phyloP scores from a whole-genome alignment of 176 grass and related monocot genomes.

The Oryza longistaminata region DNA sequence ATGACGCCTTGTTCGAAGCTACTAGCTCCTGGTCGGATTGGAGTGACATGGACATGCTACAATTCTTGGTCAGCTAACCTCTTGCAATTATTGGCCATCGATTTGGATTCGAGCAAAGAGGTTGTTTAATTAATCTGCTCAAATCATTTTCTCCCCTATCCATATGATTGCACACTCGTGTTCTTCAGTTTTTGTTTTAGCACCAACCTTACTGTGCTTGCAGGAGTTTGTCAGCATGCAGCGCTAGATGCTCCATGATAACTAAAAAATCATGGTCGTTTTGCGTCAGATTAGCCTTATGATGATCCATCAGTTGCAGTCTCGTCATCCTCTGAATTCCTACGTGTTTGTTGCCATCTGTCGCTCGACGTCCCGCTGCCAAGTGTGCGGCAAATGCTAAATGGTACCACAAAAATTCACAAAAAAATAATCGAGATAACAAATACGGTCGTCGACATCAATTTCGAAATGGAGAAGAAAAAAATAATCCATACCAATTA shows the following conservation, averaged over 20 bases:
- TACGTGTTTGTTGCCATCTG: slow-evolving; percentile 48
- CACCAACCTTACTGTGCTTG: not conserved
- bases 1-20: slow-evolving; percentile 32
- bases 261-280: not conserved
- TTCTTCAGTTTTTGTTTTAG: slow-evolving; percentile 2
- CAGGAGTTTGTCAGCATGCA: not conserved
- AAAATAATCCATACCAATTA: not conserved
- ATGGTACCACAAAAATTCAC: not conserved
- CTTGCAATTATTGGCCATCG: slow-evolving; percentile 48
- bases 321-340: slow-evolving; percentile 25
- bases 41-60: slow-evolving; percentile 27
- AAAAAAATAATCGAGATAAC: not conserved
- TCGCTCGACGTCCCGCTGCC: slow-evolving; percentile 11
- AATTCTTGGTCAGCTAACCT: not conserved
- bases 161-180: slow-evolving; percentile 52
- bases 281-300: not conserved
- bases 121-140: slow-evolving; percentile 5
- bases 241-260: not conserved
- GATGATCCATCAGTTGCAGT: not conserved
- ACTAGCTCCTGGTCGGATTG: slow-evolving; percentile 32
- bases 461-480: not conserved
- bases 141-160: slow-evolving; percentile 10
- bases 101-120: slow-evolving; percentile 37
- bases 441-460: slow-evolving; percentile 1
- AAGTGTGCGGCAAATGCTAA: slow-evolving; percentile 30